phyloP scores from a whole-genome alignment of 768 basidiomycete species.

The Rhodotorula paludigena region DNA sequence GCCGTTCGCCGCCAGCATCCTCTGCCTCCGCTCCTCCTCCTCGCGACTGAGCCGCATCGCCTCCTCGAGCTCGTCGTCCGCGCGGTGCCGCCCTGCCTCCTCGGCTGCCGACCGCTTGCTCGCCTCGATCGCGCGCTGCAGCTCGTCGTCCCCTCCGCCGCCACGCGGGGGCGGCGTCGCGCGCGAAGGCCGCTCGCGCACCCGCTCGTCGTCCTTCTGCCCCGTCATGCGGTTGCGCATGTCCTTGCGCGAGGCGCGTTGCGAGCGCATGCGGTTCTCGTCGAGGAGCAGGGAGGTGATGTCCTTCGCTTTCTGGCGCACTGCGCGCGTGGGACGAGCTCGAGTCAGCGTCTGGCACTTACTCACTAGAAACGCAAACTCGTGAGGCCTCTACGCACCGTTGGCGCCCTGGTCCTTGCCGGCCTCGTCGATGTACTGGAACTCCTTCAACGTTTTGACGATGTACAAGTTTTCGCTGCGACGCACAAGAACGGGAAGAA shows the following conservation, averaged over 20 bases:
- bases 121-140: conserved; percentile 79
- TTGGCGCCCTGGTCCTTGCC: conserved; percentile 98
- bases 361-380: too few species aligned
- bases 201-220: conserved; percentile 48
- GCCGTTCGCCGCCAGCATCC: conserved; percentile 68
- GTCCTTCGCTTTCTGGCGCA: conserved; percentile 94
- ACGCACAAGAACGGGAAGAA: background rate
- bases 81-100: conserved; percentile 53
- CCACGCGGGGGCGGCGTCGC: conserved; percentile 14
- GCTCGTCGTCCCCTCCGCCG: conserved; percentile 68
- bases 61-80: conserved; percentile 71
- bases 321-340: conserved; percentile 47
- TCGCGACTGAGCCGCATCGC: conserved; percentile 83
- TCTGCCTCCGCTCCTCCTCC: conserved; percentile 73
- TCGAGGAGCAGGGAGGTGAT: conserved; percentile 91
- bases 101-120: conserved; percentile 75
- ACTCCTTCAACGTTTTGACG: conserved; percentile 98
- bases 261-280: conserved; percentile 73
- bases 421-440: conserved; percentile 91
- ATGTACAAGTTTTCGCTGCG: conserved; percentile 88
- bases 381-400: conserved; percentile 35
- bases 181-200: conserved; percentile 25
- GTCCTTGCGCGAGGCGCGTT: conserved; percentile 71
- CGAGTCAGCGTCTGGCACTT: too few species aligned
- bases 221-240: conserved; percentile 89